Base-by-base conservation (phyloP, 2,329 filamentous ascomycete species). In the Penicillium sp. region DNA sequence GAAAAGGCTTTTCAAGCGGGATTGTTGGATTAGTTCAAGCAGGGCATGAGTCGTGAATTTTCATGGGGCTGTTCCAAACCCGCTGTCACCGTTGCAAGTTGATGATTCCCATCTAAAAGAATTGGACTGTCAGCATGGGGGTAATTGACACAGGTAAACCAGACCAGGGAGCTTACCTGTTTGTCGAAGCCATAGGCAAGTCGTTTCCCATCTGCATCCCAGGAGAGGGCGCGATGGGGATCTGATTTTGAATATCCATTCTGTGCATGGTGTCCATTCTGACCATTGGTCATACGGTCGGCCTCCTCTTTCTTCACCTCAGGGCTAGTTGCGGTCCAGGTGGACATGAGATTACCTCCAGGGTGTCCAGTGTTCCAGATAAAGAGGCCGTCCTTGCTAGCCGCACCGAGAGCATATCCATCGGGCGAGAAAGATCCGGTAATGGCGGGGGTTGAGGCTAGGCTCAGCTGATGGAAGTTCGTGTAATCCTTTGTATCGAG, bases 121-220 rank as follows among this genome's bases (percentile, higher is more conserved):
- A 31, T 32, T 32, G 13, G 5, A 14, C 11, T 7, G 45, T 54
- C 45, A 54, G 52, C 29, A 42, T 35, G 37, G 35, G 49, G 31
- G 20, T 2, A 9, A 37, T 50, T 22, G 29, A 49, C 18, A 37
- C 10, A 6, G 20, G 38, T 16, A 26, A 50, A 42, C 11, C n/a
- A 26, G 8, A 31, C 59, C 26, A 64, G 60, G 14, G 39, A 43
- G 65, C 71, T 39, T 71, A 82, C 80, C 76, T 80, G 76, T 59
- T 74, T 76, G 31, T 75, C 76, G 55, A 79, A 74, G 26, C 77
- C 78, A 63, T 81, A 79, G 2, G 77, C 79, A 55, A 84, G 71
- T 62, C 76, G 80, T 63, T 79, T 79, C n/a, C 81, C 80, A 65
- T 82, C 78, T 13, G 72, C 73, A 65, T 82, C 81, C 81, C 81